Evolutionary conservation across 345 rosid species (phyloP), one percentile per base, ranked within the genome.

Genomic region (Conringia planisiliqua): DNA sequence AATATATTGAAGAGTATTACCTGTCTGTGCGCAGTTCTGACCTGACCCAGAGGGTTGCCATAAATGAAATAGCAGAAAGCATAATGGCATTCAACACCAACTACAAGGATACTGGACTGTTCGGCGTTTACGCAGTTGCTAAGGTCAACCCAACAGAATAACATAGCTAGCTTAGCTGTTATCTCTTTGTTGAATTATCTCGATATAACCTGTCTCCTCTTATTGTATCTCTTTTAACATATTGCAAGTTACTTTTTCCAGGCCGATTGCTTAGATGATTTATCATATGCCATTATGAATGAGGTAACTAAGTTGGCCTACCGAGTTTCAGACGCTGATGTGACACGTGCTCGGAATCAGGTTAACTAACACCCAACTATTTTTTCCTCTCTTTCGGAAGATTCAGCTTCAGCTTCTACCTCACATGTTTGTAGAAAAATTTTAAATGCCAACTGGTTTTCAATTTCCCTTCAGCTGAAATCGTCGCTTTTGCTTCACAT

Each of bases 51-150:
- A 89, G 89, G 82, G 90, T 88, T 76, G 87, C 86, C 64, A 85
- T 92, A 40, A 77, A 92, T 82, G 99, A 90, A 82, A 75, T 96
- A 80, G 98, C 98, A 0, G 99, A 96, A 82, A 92, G 93, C 78
- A 85, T 92, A 84, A 92, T 92, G 98, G 93, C 99, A 43, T 96
- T 96, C 81, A 96, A 96, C 78, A 96, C 98, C 80, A 96, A 96
- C 89, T 96, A 96, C 77, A 96, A 90, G 72, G 99, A 96, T 82
- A 96, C 96, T 62, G 99, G 99, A 51, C 89, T 96, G 7, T 96
- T 96, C 54, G 99, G 99, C 58, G 86, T 96, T 68, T 92, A 96
- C 83, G 99, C 98, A 62, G 88, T 96, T 79, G 96, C 99, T 0
- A 89, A 96, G 98, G 99, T 95, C 80, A 84, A 75, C 48, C 33